phyloP scores from a whole-genome alignment of 306 rosid species.

The Citrullus amarus region DNA sequence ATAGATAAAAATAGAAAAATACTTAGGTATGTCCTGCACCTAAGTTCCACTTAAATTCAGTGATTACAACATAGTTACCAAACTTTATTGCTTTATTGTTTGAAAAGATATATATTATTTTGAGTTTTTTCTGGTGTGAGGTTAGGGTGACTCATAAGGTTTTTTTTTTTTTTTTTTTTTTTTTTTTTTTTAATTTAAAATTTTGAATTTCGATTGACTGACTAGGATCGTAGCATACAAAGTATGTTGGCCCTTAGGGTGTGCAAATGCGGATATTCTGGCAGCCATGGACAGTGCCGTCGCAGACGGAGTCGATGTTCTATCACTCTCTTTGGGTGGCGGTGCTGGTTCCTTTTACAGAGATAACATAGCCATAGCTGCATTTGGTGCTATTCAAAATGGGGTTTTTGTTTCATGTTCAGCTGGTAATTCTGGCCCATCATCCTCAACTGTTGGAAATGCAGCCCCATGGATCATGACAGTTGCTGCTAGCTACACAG shows the following conservation, averaged over 20 bases:
- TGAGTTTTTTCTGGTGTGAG: too few species aligned
- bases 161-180: too few species aligned
- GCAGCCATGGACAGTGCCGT: slow-evolving; percentile 62
- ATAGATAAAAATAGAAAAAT: too few species aligned
- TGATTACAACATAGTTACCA: too few species aligned
- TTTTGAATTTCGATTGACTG: neutral
- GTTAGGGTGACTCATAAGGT: too few species aligned
- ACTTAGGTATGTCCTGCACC: too few species aligned
- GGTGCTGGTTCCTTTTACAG: slow-evolving; percentile 24
- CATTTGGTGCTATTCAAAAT: slow-evolving; percentile 42
- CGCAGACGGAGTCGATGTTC: slow-evolving; percentile 54
- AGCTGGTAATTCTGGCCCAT: slow-evolving; percentile 73
- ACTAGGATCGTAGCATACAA: slow-evolving; percentile 42
- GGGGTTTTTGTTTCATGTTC: slow-evolving; percentile 62
- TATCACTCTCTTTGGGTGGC: slow-evolving; percentile 67
- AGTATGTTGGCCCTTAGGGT: slow-evolving; percentile 62
- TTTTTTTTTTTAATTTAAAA: too few species aligned
- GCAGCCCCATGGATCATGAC: slow-evolving; percentile 74
- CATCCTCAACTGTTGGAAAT: slow-evolving; percentile 32
- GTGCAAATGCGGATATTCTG: slow-evolving; percentile 45
- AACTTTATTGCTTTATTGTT: too few species aligned
- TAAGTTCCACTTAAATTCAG: too few species aligned
- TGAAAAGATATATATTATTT: too few species aligned
- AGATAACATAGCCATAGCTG: slow-evolving; percentile 49
- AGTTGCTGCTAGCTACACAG: slow-evolving; percentile 68